Conservation (phyloP, 225 moss, liverwort and hornwort species). For the Marchantia polymorpha region DNA sequence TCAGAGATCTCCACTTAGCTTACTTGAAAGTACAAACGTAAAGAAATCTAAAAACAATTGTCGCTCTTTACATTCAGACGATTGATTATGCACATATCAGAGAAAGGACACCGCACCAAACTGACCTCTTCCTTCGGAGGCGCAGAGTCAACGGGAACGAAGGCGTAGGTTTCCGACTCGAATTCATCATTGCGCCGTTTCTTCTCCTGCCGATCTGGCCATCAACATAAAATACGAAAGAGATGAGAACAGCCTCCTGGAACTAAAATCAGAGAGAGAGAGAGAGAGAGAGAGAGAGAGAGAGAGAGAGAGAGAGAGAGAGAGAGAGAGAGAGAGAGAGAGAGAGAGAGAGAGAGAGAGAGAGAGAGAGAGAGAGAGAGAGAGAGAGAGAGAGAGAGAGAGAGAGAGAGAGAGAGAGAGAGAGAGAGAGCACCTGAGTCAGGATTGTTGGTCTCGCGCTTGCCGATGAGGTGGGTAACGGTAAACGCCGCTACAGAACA, state of each 20-base stretch:
- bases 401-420: background rate
- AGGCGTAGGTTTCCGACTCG: slow-evolving; percentile 23
- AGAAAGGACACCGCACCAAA: background rate
- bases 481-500: slow-evolving; percentile 59
- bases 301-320: background rate
- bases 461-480: slow-evolving; percentile 38
- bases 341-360: background rate
- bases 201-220: slow-evolving; percentile 20
- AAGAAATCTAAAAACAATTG: too few species aligned
- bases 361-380: background rate
- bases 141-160: slow-evolving; percentile 26
- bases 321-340: too few species aligned
- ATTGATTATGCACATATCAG: too few species aligned
- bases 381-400: too few species aligned
- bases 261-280: too few species aligned
- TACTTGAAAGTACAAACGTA: too few species aligned
- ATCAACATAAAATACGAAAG: background rate
- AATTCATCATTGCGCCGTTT: slow-evolving; percentile 16
- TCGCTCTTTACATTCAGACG: background rate
- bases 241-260: too few species aligned
- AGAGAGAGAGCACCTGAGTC: slow-evolving; percentile 19
- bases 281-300: too few species aligned
- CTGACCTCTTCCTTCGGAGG: slow-evolving; percentile 46
- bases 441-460: slow-evolving; percentile 28
- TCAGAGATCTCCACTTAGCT: too few species aligned